Percentiles rank a stretch among this genome's conserved stretches.
These are phyloP conservation scores for Bipolaris bicolor DNA, from an alignment of 2,329 filamentous ascomycete species.

Conservation along the genomic window DNA sequence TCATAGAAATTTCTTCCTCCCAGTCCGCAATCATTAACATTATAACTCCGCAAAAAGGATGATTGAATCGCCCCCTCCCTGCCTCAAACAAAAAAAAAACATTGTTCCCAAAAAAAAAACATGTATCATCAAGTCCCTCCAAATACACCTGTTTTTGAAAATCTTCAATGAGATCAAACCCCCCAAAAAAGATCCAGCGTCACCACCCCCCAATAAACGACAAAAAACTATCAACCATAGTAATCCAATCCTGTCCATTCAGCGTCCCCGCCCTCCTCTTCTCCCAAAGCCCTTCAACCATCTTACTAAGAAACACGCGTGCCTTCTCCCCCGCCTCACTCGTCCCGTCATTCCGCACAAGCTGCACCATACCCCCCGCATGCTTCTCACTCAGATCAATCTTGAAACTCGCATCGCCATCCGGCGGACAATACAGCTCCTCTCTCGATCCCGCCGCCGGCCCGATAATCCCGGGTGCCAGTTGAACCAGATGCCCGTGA, in stretches of 20 bases:
- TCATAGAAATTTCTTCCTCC: neutral
- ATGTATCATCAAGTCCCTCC: neutral
- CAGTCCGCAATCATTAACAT: neutral
- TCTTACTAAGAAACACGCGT: conserved; percentile 25
- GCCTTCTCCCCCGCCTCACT: conserved; percentile 39
- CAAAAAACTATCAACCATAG: conserved; percentile 45
- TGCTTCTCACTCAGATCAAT: conserved; percentile 49
- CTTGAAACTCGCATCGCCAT: conserved; percentile 47
- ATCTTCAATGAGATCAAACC: too few relatives aligned
- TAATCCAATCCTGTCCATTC: conserved; percentile 45
- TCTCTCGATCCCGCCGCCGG: conserved; percentile 18
- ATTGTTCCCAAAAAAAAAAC: neutral
- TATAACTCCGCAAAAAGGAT: neutral
- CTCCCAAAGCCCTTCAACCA: conserved; percentile 42
- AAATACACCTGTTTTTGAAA: neutral
- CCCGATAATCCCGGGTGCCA: conserved; percentile 19
- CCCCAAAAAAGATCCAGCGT: neutral
- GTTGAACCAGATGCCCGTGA: conserved; percentile 31
- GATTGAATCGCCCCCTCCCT: neutral
- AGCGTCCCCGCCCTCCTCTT: conserved; percentile 39
- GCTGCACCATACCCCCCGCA: conserved; percentile 36
- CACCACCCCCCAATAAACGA: conserved; percentile 41
- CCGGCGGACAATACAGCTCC: conserved; percentile 38
- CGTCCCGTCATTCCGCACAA: conserved; percentile 45
- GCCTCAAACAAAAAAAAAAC: too few relatives aligned